Evolutionary conservation across 2,329 filamentous ascomycete genomes (phyloP).

Genomic region (Pseudogymnoascus sp.): DNA sequence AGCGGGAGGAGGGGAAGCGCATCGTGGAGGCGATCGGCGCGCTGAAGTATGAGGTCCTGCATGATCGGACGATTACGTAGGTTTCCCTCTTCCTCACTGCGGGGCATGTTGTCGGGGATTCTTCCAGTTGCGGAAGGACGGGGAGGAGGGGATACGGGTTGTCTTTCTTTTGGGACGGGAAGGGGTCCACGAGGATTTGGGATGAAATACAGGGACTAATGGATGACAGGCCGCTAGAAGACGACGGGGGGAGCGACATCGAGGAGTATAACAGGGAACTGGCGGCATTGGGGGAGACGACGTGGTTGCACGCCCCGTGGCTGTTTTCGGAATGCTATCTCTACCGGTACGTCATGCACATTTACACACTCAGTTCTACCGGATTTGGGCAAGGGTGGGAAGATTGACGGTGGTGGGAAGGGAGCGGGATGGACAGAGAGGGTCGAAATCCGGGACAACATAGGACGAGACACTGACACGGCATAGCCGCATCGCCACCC

Average conservation of each 20-base stretch:
- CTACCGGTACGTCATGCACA: slow-evolving; percentile 48
- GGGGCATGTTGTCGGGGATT: not conserved
- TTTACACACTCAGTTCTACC: not conserved
- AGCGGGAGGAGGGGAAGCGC: slow-evolving; percentile 72
- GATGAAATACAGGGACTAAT: not conserved
- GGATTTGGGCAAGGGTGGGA: not conserved
- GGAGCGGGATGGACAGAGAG: slow-evolving; percentile 12
- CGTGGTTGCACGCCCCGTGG: slow-evolving; percentile 84
- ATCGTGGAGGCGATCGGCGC: slow-evolving; percentile 72
- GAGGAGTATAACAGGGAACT: slow-evolving; percentile 80
- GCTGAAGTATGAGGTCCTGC: slow-evolving; percentile 92
- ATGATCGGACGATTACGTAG: slow-evolving; percentile 73
- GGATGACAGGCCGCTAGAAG: slow-evolving; percentile 24
- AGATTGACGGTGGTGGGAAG: not conserved
- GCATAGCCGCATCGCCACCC: slow-evolving; percentile 67
- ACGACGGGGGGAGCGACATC: slow-evolving; percentile 45
- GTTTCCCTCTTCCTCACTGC: slow-evolving; percentile 22
- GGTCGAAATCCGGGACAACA: not conserved
- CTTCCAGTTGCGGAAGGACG: not conserved
- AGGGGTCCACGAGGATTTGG: not conserved
- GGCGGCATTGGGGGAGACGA: slow-evolving; percentile 61
- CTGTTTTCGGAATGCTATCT: slow-evolving; percentile 91
- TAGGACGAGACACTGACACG: slow-evolving; percentile 18
- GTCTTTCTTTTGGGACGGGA: not conserved
- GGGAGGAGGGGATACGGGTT: not conserved